phyloP scores from a whole-genome alignment of 108 stramenopile genomes.

The Bacterosira constricta region DNA sequence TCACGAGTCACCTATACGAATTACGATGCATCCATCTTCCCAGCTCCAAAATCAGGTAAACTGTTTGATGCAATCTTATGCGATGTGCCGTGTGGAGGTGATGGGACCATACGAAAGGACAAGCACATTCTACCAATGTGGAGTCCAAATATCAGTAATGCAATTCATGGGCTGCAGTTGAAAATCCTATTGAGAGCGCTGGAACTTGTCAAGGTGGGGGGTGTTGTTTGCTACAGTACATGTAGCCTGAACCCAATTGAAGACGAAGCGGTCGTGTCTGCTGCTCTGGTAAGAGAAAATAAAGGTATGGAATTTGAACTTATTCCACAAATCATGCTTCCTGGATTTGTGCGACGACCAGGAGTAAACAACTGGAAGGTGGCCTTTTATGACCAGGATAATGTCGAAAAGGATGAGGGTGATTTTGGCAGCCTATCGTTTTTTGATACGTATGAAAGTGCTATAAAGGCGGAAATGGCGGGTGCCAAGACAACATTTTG shows the following conservation, averaged over 20 bases:
- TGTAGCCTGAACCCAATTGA: slow-evolving; percentile 93
- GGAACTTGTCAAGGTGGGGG: slow-evolving; percentile 69
- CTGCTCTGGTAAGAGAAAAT: slow-evolving; percentile 47
- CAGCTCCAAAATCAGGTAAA: slow-evolving; percentile 37
- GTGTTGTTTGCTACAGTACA: slow-evolving; percentile 82
- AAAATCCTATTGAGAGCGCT: slow-evolving; percentile 72
- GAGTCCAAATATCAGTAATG: slow-evolving; percentile 60
- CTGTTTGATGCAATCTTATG: slow-evolving; percentile 70
- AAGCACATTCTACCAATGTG: slow-evolving; percentile 73
- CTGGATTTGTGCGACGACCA: slow-evolving; percentile 52
- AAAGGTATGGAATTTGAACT: slow-evolving; percentile 37
- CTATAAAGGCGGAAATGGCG: slow-evolving; percentile 30
- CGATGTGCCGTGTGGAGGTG: slow-evolving; percentile 92
- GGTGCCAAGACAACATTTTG: slow-evolving; percentile 57
- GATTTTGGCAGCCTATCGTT: slow-evolving; percentile 53
- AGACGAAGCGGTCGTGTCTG: slow-evolving; percentile 90
- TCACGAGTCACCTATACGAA: slow-evolving; percentile 47
- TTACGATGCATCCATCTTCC: slow-evolving; percentile 55
- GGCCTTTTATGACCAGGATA: slow-evolving; percentile 55
- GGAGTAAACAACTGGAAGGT: slow-evolving; percentile 72
- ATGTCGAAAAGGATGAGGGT: slow-evolving; percentile 26
- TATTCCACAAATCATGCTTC: slow-evolving; percentile 31
- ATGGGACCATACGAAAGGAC: slow-evolving; percentile 90
- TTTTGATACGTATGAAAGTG: slow-evolving; percentile 55
- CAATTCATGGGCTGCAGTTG: slow-evolving; percentile 79